Percentiles rank a stretch among this genome's conserved stretches.
These are phyloP conservation scores for Gypsophila paniculata DNA, from an alignment of 179 eudicot genomes.

Conservation along the genomic window DNA sequence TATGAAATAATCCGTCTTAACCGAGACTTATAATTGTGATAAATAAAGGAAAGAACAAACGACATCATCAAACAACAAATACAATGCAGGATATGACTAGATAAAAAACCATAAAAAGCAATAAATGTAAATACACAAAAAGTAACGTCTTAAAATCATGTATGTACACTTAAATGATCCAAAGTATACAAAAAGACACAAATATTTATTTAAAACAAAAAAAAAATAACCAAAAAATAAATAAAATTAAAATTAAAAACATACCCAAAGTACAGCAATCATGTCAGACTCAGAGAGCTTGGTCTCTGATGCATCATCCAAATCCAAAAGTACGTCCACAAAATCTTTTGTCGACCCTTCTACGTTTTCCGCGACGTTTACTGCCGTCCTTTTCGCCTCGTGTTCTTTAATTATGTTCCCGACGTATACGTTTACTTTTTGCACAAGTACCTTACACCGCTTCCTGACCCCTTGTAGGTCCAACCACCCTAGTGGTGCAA, in stretches of 20 bases:
- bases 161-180: background rate
- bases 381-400: conserved; percentile 24
- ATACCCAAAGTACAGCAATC: conserved; percentile 92
- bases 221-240: too few species aligned
- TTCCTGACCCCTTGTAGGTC: conserved; percentile 75
- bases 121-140: background rate
- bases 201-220: too few species aligned
- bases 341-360: conserved; percentile 49
- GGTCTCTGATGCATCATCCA: conserved; percentile 44
- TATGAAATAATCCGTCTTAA: too few species aligned
- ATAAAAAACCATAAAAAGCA: background rate
- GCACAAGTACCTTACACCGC: conserved; percentile 51
- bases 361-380: background rate
- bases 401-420: conserved; percentile 58
- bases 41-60: background rate
- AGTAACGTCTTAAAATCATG: background rate
- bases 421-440: conserved; percentile 59
- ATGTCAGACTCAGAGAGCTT: conserved; percentile 57
- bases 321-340: conserved; percentile 73
- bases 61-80: background rate
- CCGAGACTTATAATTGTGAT: too few species aligned
- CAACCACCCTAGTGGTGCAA: conserved; percentile 56
- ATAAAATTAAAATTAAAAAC: background rate
- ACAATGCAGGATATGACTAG: background rate
- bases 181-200: too few species aligned